A percentile compares a stretch with the other conserved stretches of the same genome.
phyloP scores from a whole-genome alignment of 176 grass and related monocot species.

The Carex littledalei region DNA sequence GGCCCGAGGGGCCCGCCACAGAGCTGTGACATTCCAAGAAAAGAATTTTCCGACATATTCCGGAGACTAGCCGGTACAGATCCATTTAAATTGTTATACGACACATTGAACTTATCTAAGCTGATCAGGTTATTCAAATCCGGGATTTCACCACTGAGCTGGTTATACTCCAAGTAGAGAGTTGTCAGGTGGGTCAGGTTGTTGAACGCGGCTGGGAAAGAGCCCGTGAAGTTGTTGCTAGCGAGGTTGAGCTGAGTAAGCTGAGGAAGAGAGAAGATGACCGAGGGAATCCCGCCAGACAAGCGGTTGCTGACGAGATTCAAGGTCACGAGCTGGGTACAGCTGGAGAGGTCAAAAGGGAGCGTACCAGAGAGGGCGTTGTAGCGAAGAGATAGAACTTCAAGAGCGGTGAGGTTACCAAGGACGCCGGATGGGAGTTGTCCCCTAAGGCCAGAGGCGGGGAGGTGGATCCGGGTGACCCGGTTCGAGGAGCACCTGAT shows the following conservation, averaged over 20 bases:
- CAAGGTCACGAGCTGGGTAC: slow-evolving; percentile 23
- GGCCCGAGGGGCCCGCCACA: slow-evolving; percentile 31
- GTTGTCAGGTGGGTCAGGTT: slow-evolving; percentile 22
- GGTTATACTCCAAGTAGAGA: slow-evolving; percentile 45
- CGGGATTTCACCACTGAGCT: slow-evolving; percentile 39
- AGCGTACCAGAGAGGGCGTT: slow-evolving; percentile 54
- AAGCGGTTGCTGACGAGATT: slow-evolving; percentile 35
- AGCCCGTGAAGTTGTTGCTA: slow-evolving; percentile 39
- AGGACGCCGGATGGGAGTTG: slow-evolving; percentile 43
- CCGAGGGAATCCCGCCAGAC: slow-evolving; percentile 34
- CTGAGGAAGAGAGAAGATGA: slow-evolving; percentile 47
- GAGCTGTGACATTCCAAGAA: slow-evolving; percentile 42
- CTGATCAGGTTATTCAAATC: slow-evolving; percentile 6
- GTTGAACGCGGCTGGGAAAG: slow-evolving; percentile 39
- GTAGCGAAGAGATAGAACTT: slow-evolving; percentile 49
- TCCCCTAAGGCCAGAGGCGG: slow-evolving; percentile 27
- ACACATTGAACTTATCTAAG: slow-evolving; percentile 50
- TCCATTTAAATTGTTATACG: slow-evolving; percentile 49
- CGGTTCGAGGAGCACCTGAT: slow-evolving; percentile 39
- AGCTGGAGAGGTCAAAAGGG: slow-evolving; percentile 46
- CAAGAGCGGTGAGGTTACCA: slow-evolving; percentile 73
- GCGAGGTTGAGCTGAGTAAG: slow-evolving; percentile 44
- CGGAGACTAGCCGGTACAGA: slow-evolving; percentile 44
- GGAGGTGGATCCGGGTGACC: slow-evolving; percentile 43
- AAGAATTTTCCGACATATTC: slow-evolving; percentile 29